These are phyloP conservation scores for Penicillium sp. DNA, from an alignment of 2,329 filamentous ascomycete species.

Conservation along the genomic window DNA sequence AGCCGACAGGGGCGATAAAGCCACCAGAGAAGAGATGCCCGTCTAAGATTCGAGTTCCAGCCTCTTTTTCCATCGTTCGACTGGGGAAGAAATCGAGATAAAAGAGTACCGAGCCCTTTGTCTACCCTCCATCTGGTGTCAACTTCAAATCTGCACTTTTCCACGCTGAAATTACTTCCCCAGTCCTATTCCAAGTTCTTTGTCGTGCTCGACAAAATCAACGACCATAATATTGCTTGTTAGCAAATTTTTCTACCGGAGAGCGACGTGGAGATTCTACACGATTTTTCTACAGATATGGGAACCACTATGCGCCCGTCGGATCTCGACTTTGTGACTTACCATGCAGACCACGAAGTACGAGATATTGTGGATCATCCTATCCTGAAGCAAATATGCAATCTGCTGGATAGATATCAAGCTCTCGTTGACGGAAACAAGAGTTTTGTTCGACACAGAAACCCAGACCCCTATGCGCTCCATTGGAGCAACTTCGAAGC, in stretches of 20 bases:
- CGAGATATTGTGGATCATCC: background rate
- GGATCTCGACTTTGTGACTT: slow-evolving; percentile 3
- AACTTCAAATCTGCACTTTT: background rate
- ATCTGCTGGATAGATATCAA: background rate
- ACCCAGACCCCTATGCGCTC: background rate
- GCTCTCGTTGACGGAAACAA: background rate
- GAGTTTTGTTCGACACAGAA: background rate
- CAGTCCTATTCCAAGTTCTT: background rate
- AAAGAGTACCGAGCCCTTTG: background rate
- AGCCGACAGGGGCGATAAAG: background rate
- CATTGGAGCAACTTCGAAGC: background rate
- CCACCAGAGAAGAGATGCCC: background rate
- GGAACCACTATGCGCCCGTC: background rate
- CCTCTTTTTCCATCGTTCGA: background rate
- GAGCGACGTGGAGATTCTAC: background rate
- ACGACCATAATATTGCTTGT: background rate
- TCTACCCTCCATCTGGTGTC: background rate
- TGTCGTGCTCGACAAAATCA: background rate
- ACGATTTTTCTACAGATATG: background rate
- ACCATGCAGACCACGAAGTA: background rate
- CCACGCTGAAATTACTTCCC: background rate
- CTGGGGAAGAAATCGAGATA: background rate
- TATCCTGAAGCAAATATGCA: background rate
- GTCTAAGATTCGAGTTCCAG: background rate
- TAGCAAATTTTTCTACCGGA: too few relatives aligned